phyloP scores from a whole-genome alignment of 1,139 yeast species.

The Pneumocystis carinii region DNA sequence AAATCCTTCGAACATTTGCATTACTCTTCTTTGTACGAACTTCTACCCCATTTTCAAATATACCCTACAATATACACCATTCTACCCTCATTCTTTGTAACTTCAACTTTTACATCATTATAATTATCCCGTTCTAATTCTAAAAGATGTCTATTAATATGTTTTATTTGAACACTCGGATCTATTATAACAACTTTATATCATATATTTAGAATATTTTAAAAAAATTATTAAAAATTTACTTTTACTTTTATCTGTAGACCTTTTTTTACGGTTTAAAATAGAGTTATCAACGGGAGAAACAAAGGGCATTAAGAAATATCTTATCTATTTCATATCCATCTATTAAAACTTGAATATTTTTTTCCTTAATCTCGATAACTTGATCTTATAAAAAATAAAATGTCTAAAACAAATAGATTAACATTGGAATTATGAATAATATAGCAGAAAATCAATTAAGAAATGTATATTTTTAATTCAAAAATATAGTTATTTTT shows the following conservation, averaged over 20 bases:
- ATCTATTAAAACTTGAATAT: background rate
- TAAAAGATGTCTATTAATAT: slow-evolving; percentile 22
- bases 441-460: background rate
- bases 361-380: background rate
- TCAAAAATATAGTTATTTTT: background rate
- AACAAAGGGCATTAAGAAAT: background rate
- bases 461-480: background rate
- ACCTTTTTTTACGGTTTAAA: background rate
- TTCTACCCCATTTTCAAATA: slow-evolving; percentile 11
- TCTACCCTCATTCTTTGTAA: slow-evolving; percentile 20
- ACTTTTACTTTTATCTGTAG: background rate
- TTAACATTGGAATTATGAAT: background rate
- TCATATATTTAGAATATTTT: background rate
- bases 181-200: background rate
- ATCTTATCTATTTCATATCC: background rate
- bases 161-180: slow-evolving; percentile 11
- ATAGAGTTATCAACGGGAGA: background rate
- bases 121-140: slow-evolving; percentile 31
- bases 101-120: slow-evolving; percentile 25
- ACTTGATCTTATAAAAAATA: background rate
- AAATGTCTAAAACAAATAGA: background rate
- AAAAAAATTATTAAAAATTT: background rate
- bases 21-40: slow-evolving; percentile 10
- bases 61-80: slow-evolving; percentile 12
- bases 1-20: slow-evolving; percentile 20